Evolutionary conservation across 2,329 filamentous ascomycete genomes (phyloP).

Genomic region (Sphaerulina populicola): DNA sequence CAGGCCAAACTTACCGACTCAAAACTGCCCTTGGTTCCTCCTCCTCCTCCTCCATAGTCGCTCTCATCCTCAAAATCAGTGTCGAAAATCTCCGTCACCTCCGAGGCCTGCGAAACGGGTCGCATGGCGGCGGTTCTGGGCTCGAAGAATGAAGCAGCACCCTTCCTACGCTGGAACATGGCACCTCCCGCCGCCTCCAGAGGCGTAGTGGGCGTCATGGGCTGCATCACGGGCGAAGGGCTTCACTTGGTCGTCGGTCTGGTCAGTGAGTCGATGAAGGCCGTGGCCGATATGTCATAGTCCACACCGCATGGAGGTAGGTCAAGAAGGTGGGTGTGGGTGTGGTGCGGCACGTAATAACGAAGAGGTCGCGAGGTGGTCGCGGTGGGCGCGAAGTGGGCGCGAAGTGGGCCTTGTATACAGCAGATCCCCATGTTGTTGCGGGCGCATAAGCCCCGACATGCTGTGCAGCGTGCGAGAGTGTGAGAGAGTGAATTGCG

Average conservation of each 20-base stretch:
- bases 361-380: slow-evolving; percentile 33
- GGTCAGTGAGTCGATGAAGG: slow-evolving; percentile 12
- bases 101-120: slow-evolving; percentile 45
- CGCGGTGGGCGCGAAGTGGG: slow-evolving; percentile 37
- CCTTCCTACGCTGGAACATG: slow-evolving; percentile 44
- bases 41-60: slow-evolving; percentile 40
- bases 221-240: slow-evolving; percentile 32
- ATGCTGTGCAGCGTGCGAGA: slow-evolving; percentile 29
- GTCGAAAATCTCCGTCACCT: slow-evolving; percentile 69
- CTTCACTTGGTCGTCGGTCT: not conserved
- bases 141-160: slow-evolving; percentile 54
- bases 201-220: slow-evolving; percentile 40
- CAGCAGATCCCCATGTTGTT: slow-evolving; percentile 26
- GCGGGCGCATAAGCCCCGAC: slow-evolving; percentile 31
- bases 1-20: slow-evolving; percentile 54
- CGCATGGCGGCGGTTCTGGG: slow-evolving; percentile 28
- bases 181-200: slow-evolving; percentile 37
- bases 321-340: slow-evolving; percentile 12
- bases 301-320: slow-evolving; percentile 13
- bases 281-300: slow-evolving; percentile 21
- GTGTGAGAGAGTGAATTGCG: slow-evolving; percentile 2
- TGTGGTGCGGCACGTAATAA: slow-evolving; percentile 22
- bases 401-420: slow-evolving; percentile 40
- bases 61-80: slow-evolving; percentile 64
- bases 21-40: slow-evolving; percentile 54